phyloP scores from a whole-genome alignment of 1,139 yeast species.

The Debaryomyces subglobosus region DNA sequence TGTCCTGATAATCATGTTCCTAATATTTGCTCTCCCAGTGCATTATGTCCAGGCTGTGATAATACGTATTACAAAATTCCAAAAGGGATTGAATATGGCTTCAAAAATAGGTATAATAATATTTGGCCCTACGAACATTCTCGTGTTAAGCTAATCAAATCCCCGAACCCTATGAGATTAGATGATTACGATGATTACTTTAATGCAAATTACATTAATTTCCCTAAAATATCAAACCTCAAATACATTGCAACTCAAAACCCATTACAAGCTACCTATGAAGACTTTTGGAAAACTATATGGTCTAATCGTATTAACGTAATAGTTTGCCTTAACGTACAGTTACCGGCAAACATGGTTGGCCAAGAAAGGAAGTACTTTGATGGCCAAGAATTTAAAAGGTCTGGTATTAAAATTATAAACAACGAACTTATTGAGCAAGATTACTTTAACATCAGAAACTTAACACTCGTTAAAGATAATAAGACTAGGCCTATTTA shows the following conservation, averaged over 20 bases:
- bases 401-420: conserved; percentile 17
- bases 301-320: conserved; percentile 63
- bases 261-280: conserved; percentile 42
- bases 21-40: conserved; percentile 45
- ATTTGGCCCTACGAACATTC: conserved; percentile 53
- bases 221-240: conserved; percentile 22
- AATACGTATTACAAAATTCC: conserved; percentile 52
- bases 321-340: conserved; percentile 69
- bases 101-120: conserved; percentile 48
- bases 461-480: conserved; percentile 19
- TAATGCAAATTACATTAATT: conserved; percentile 43
- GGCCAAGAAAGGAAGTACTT: conserved; percentile 22
- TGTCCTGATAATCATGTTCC: conserved; percentile 21
- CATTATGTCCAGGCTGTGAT: conserved; percentile 49
- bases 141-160: conserved; percentile 35
- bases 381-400: conserved; percentile 22
- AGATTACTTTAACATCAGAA: conserved; percentile 23
- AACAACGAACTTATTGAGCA: conserved; percentile 13
- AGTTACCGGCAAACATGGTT: conserved; percentile 14
- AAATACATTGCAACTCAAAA: conserved; percentile 50
- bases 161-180: conserved; percentile 4
- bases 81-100: conserved; percentile 52
- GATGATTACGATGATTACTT: conserved; percentile 41
- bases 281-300: conserved; percentile 47
- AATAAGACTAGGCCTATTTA: conserved; percentile 33